Evolutionary conservation across 495 filamentous ascomycete genomes (phyloP).

Genomic region (Sphaerosporella brunnea): DNA sequence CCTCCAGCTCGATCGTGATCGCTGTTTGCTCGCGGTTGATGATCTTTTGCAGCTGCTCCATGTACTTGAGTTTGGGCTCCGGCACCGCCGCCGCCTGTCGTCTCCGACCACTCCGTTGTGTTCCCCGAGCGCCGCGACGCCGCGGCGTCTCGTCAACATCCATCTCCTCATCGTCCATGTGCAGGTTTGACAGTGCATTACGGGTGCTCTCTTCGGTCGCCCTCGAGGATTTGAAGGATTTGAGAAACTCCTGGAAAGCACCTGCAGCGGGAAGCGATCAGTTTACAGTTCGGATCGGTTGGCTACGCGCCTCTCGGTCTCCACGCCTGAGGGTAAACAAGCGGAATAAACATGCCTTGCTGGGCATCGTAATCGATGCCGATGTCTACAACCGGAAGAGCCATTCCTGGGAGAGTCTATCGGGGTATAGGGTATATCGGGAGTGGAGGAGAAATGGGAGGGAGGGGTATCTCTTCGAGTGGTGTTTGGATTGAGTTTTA

Average conservation of each 20-base stretch:
- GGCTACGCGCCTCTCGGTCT: too few species aligned
- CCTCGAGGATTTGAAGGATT: constrained; percentile 66
- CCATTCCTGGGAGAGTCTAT: too few species aligned
- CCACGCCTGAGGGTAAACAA: too few species aligned
- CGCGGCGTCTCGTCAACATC: constrained; percentile 29
- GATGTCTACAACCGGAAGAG: constrained; percentile 22
- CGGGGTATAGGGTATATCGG: too few species aligned
- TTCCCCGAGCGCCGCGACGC: constrained; percentile 29
- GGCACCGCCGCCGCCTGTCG: constrained; percentile 12
- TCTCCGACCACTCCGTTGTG: constrained; percentile 24
- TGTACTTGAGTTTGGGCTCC: constrained; percentile 67
- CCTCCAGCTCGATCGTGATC: constrained; percentile 75
- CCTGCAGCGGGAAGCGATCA: constrained; percentile 31
- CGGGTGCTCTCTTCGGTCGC: constrained; percentile 52
- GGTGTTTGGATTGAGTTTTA: too few species aligned
- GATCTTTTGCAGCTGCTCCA: constrained; percentile 72
- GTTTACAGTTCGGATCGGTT: too few species aligned
- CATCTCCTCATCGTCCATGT: constrained; percentile 73
- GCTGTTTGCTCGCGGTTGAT: constrained; percentile 58
- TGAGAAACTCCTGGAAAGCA: constrained; percentile 75
- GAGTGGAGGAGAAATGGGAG: neutral
- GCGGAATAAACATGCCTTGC: constrained; percentile 40
- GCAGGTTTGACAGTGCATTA: constrained; percentile 62
- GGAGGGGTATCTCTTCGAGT: too few species aligned
- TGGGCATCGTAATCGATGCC: constrained; percentile 65